Base-by-base conservation (phyloP, 2,329 filamentous ascomycete species). In the Alternaria brassicicola region DNA sequence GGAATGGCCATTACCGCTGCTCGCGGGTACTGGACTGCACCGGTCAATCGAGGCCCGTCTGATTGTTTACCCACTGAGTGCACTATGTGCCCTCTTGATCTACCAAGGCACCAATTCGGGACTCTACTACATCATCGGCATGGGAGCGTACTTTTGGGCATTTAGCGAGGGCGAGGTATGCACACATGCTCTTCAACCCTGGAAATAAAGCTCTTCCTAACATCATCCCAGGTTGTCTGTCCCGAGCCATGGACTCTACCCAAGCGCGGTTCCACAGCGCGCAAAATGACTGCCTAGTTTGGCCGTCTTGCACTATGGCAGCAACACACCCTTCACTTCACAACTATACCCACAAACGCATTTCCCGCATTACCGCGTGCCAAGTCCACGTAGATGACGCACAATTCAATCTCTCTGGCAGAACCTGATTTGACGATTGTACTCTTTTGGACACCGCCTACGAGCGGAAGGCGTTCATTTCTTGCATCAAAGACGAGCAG, bases 81-180 rank as follows among this genome's bases (percentile, higher is more conserved):
- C 90, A 8, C 82, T 98, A 39, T 82, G 88, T 19, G 88, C 91
- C 6, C 83, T 89, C 26, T 83, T 99, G 63, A 82, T 97, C 63
- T 99, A 99, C 77, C 95, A 98, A 78, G 91, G 88, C 57, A 97
- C 93, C 26, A 96, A 99, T 75, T 85, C 94, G 3, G 95, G 92
- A 4, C 80, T 98, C 51, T 99, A 98, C 80, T 97, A 98, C 76
- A 76, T 96, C 25, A 86, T 97, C 62, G 94, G 89, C 19, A 88
- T 96, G 80, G 83, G 82, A 7, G 89, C 95, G 13, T 99, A 98
- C 78, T 97, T 98, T 71, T 97, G 93, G 93, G 95, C 92, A 1
- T 98, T 96, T 72, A 95, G 90, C 71, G 94, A 99, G 79, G 95
- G 95, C 79, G 95, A 99, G 89, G 93, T 97, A 79, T 75, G 89